phyloP scores from a whole-genome alignment of 129 eudicot genomes.

The Scalesia atractyloides region DNA sequence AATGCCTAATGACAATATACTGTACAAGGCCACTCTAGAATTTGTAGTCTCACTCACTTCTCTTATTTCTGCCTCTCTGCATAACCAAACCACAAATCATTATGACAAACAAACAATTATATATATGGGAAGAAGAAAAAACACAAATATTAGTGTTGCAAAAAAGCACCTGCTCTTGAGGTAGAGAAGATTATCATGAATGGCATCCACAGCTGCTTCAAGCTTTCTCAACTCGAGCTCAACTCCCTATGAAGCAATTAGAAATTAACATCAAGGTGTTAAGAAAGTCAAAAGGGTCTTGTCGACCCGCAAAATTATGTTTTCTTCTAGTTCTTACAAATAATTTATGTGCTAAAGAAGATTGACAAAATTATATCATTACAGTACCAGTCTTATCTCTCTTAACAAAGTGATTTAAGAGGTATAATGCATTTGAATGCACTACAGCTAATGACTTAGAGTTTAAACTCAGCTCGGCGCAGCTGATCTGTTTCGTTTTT shows the following conservation, averaged over 20 bases:
- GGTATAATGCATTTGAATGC: conserved; percentile 1
- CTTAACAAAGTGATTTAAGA: background rate
- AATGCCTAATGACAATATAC: conserved; percentile 75
- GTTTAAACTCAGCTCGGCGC: background rate
- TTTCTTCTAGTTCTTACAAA: background rate
- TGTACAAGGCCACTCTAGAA: conserved; percentile 80
- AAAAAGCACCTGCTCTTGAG: conserved; percentile 62
- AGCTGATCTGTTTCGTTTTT: background rate
- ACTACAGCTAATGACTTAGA: background rate
- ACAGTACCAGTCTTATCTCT: background rate
- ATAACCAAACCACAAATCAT: conserved; percentile 19
- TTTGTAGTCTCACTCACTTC: conserved; percentile 71
- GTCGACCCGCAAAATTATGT: no score
- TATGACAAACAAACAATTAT: background rate
- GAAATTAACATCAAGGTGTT: conserved; percentile 10
- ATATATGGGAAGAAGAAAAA: background rate
- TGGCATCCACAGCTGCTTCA: conserved; percentile 90
- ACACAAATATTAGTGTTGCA: background rate
- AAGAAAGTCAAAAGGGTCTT: conserved; percentile 1
- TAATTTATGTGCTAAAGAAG: background rate
- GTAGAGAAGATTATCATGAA: conserved; percentile 74
- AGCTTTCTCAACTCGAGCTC: conserved; percentile 91
- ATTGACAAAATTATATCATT: background rate
- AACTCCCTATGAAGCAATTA: conserved; percentile 54
- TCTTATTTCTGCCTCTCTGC: conserved; percentile 84